A percentile compares a stretch with the other conserved stretches of the same genome.
phyloP scores from a whole-genome alignment of 805 yeast species.

The Isabelozyma rhagii region DNA sequence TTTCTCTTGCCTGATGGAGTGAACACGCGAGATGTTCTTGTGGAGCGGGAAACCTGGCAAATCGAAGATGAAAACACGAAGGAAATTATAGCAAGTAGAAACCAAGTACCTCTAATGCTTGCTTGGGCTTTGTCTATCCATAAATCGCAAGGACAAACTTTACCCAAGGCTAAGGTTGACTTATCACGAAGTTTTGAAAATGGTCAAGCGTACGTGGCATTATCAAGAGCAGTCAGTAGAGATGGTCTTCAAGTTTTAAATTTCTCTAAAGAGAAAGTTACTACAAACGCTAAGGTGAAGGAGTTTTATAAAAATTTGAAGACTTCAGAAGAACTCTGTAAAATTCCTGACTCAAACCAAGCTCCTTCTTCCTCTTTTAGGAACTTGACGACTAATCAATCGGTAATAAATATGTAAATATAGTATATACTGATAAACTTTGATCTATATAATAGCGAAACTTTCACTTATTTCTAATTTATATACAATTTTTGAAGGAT shows the following conservation, averaged over 20 bases:
- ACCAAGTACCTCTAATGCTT: slow-evolving; percentile 82
- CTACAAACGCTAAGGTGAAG: slow-evolving; percentile 67
- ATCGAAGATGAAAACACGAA: slow-evolving; percentile 71
- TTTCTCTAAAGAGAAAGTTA: slow-evolving; percentile 62
- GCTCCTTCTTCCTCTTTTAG: background rate
- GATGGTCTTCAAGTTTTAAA: slow-evolving; percentile 79
- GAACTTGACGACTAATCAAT: background rate
- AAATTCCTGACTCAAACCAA: background rate
- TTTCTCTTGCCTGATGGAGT: slow-evolving; percentile 71
- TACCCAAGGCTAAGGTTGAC: slow-evolving; percentile 81
- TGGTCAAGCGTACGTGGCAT: slow-evolving; percentile 95
- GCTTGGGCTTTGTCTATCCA: slow-evolving; percentile 98
- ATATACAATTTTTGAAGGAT: slow-evolving; percentile 5
- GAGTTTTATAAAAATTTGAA: slow-evolving; percentile 59
- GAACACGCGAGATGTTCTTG: slow-evolving; percentile 65
- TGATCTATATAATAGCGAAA: slow-evolving; percentile 2
- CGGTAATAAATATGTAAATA: background rate
- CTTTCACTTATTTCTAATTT: slow-evolving; percentile 10
- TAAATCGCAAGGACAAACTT: slow-evolving; percentile 93
- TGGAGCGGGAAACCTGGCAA: slow-evolving; percentile 80
- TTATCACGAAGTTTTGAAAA: slow-evolving; percentile 73
- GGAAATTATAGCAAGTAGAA: slow-evolving; percentile 60
- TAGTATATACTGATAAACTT: background rate
- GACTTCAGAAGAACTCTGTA: slow-evolving; percentile 25
- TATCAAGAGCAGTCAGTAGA: slow-evolving; percentile 83